Base-by-base conservation (phyloP, 2,329 filamentous ascomycete species). In the Alternaria gansuensis region DNA sequence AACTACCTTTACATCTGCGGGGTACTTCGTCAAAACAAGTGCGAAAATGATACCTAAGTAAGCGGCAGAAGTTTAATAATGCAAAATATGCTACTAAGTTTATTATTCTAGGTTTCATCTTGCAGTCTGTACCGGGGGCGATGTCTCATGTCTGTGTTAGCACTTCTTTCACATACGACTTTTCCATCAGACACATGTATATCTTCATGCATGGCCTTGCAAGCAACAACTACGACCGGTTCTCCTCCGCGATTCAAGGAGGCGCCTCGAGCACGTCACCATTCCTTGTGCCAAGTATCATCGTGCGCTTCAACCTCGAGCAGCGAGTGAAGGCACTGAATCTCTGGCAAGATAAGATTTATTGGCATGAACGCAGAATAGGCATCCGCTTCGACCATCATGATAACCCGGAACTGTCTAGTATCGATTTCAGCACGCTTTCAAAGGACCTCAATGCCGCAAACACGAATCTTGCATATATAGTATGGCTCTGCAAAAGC, bases 111-210 rank as follows among this genome's bases (percentile, higher is more conserved):
- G 53, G 45, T 7, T 56, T 56, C 13, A 41, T 56, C 11, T 13
- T 57, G 4, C 64, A 65, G 33, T 64, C 57, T 0, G 41, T 57
- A 4, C 57, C 61, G 2, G 49, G 55, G 2, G 44, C 52, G 0
- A 24, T 5, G 13, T 17, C 23, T 5, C 9, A 36, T 3, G 36
- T 51, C 2, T 60, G 33, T 41, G 28, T 62, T 5, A 24, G 62
- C 23, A 51, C 56, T 11, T 68, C 67, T 1, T 67, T 67, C 53
- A 68, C 66, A 1, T 66, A 67, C 44, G 59, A 65, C 13, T 66
- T 70, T 39, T 46, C 50, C 3, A 66, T 34, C 23, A 55, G 39
- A n/a, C 51, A 40, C 2, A 66, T 65, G 59, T 67, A 67, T 39
- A 45, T 61, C 24, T 70, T 67, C 34, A 59, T 67, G 36, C 65